These are phyloP conservation scores for Globisporangium splendens DNA, from an alignment of 352 stramenopile genomes.

Conservation along the genomic window DNA sequence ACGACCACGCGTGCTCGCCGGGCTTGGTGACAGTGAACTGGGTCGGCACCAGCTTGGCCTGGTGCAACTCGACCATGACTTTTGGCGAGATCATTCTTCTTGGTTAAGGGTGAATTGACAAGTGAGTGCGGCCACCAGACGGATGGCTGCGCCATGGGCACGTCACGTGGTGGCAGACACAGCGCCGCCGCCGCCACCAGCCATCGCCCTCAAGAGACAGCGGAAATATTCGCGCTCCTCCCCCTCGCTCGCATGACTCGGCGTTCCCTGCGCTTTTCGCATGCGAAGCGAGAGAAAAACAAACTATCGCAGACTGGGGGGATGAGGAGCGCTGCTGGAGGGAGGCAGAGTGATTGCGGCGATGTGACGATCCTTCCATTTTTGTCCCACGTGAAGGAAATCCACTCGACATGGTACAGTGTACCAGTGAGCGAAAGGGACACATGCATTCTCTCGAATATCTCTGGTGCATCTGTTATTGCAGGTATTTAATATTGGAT, in stretches of 20 bases:
- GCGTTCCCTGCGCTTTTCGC: background rate
- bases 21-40: conserved; percentile 58
- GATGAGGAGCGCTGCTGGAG: background rate
- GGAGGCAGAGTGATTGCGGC: background rate
- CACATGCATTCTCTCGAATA: too few relatives aligned
- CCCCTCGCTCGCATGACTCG: background rate
- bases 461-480: background rate
- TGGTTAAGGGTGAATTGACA: conserved; percentile 2
- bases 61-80: conserved; percentile 53
- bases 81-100: conserved; percentile 47
- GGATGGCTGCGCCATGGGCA: background rate
- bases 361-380: background rate
- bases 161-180: background rate
- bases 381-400: background rate
- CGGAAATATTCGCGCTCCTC: background rate
- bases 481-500: background rate
- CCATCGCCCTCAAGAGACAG: background rate
- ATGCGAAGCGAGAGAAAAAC: background rate
- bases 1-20: conserved; percentile 46
- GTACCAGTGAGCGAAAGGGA: background rate
- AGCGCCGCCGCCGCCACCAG: background rate
- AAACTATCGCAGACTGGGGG: background rate
- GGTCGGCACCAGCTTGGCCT: conserved; percentile 50
- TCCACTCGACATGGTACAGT: background rate
- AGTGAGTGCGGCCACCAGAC: background rate